Base-by-base conservation (phyloP, 495 filamentous ascomycete genomes). In the Podospora pseudopauciseta region DNA sequence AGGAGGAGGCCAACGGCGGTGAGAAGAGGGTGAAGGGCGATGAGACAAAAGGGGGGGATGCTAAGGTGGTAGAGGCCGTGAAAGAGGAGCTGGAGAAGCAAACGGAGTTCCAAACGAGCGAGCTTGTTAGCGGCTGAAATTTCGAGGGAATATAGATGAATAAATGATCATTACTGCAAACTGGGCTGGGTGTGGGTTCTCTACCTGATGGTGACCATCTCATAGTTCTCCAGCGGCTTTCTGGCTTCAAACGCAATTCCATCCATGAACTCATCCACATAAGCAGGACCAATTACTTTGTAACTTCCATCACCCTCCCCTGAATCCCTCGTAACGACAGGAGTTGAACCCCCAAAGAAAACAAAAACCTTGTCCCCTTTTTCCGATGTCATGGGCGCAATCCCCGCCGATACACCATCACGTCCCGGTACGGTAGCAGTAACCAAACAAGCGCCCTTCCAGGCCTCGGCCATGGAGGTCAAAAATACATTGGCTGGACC, bases 101-200 rank as follows among this genome's bases (percentile, higher is more conserved):
- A 44, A 71, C 75, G 0, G 71, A 44, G 56, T 74, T 66, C 62
- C 61, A 65, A 39, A 53, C 70, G 56, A 78, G 73, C 49, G 72
- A 74, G 68, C 66, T 79, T 28, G 75, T 80, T 53, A 74, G 70
- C 65, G 72, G 67, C 5, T 70, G 69, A 74, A 49, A 16, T 19
- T 2, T 18, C 20, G 39, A 16, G 7, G 9, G 9, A 16, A 49
- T 6, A 49, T 9, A 11, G 13, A 49, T 49, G 15, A 49, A 49
- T 49, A 49, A 9, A 49, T 49, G 39, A 49, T 49, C 7, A 49
- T 13, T 1, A 49, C 39, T 49, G 13, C 39, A 18, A 49, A 49
- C 2, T 16, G 39, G 9, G 13, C 13, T 49, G 39, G 2, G 39
- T 49, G 2, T 11, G 30, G 7, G 15, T 13, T 11, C 39, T 49